Evolutionary conservation across 352 stramenopile species (phyloP).

Genomic region (Phytophthora pinifolia): DNA sequence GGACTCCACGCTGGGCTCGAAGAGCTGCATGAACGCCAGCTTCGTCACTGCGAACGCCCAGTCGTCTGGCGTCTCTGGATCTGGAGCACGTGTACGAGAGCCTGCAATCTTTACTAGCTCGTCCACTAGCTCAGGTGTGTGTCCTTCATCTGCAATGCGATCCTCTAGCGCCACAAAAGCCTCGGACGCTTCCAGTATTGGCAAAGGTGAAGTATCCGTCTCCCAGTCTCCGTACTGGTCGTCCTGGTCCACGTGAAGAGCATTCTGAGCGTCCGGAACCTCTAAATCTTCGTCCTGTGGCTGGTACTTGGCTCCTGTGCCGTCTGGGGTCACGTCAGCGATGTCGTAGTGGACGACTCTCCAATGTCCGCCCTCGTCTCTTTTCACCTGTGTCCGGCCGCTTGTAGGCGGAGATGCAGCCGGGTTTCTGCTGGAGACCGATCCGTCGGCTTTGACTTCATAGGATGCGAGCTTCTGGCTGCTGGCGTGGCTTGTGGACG

Average conservation of each 20-base stretch:
- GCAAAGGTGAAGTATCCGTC: constrained; percentile 6
- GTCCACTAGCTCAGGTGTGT: constrained; percentile 40
- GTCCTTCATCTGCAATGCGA: constrained; percentile 44
- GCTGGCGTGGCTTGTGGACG: constrained; percentile 1
- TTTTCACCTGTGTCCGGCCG: constrained; percentile 10
- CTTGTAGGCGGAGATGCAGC: neutral
- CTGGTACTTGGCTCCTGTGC: neutral
- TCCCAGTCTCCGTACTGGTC: constrained; percentile 7
- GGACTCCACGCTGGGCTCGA: constrained; percentile 34
- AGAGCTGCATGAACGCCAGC: constrained; percentile 63
- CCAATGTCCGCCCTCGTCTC: constrained; percentile 18
- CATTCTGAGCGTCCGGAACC: neutral
- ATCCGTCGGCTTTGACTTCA: constrained; percentile 28
- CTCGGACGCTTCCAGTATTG: constrained; percentile 40
- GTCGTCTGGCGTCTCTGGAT: constrained; percentile 31
- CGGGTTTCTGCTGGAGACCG: constrained; percentile 15
- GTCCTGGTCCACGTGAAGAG: constrained; percentile 7
- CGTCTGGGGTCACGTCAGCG: neutral
- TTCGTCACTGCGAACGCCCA: constrained; percentile 55
- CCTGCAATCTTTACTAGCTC: constrained; percentile 31
- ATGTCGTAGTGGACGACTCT: constrained; percentile 9
- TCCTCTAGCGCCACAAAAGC: constrained; percentile 55
- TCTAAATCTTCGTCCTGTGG: neutral
- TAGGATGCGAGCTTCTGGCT: constrained; percentile 14
- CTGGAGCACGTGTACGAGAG: neutral